Evolutionary conservation across 1,139 yeast genomes (phyloP).

Genomic region (Blastobotrys aristatus): DNA sequence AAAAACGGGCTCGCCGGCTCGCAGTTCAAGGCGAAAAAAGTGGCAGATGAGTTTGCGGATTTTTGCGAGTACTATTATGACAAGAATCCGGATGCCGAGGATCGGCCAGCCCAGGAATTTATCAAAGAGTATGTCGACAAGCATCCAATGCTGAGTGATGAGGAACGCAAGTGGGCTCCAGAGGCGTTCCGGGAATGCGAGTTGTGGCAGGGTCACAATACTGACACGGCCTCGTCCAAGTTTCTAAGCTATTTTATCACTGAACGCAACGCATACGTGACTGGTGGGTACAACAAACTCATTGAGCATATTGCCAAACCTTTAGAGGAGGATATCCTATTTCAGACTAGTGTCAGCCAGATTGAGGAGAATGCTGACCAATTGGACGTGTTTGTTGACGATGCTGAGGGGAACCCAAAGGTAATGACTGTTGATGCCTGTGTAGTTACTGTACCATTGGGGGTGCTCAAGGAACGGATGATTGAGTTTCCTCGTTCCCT

Average conservation of each 20-base stretch:
- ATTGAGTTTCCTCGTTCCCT: slow-evolving; percentile 42
- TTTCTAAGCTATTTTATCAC: slow-evolving; percentile 60
- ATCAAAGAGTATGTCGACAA: slow-evolving; percentile 43
- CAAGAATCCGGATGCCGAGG: slow-evolving; percentile 46
- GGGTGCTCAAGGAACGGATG: slow-evolving; percentile 42
- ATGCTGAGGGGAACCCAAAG: slow-evolving; percentile 53
- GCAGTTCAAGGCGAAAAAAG: slow-evolving; percentile 47
- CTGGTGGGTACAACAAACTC: slow-evolving; percentile 45
- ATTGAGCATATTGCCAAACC: slow-evolving; percentile 41
- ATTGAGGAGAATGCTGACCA: slow-evolving; percentile 39
- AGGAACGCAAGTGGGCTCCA: slow-evolving; percentile 48
- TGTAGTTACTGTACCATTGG: slow-evolving; percentile 69
- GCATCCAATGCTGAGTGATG: slow-evolving; percentile 44
- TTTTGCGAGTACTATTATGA: slow-evolving; percentile 53
- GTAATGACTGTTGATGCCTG: slow-evolving; percentile 49
- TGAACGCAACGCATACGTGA: slow-evolving; percentile 68
- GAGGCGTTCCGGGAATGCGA: slow-evolving; percentile 56
- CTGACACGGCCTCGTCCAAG: slow-evolving; percentile 62
- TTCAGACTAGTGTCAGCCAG: slow-evolving; percentile 43
- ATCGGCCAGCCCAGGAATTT: slow-evolving; percentile 47
- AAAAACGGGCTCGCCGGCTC: slow-evolving; percentile 27
- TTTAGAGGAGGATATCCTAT: slow-evolving; percentile 40
- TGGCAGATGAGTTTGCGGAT: slow-evolving; percentile 53
- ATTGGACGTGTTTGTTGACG: slow-evolving; percentile 44
- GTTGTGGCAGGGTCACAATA: slow-evolving; percentile 72